phyloP scores from a whole-genome alignment of 108 stramenopile genomes.

The Skeletonema grethae region DNA sequence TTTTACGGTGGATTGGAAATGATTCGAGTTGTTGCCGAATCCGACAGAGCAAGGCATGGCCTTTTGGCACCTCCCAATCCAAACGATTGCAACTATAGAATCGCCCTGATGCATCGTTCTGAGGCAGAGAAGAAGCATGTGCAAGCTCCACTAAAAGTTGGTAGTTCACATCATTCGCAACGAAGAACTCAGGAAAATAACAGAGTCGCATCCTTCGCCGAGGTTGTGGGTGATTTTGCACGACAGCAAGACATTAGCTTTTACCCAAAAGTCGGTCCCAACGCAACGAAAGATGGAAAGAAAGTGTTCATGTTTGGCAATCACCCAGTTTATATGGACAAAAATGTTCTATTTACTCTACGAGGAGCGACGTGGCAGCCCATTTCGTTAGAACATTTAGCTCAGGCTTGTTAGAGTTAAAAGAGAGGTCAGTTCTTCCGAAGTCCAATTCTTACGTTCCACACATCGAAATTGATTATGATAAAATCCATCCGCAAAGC shows the following conservation, averaged over 20 bases:
- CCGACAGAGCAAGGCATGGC: slow-evolving; percentile 28
- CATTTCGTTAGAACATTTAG: slow-evolving; percentile 64
- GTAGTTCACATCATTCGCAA: not conserved
- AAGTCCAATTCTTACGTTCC: too few relatives aligned
- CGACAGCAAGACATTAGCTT: slow-evolving; percentile 61
- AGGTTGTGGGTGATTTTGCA: slow-evolving; percentile 61
- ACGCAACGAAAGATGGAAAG: slow-evolving; percentile 73
- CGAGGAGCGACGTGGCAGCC: slow-evolving; percentile 58
- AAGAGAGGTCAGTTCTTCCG: too few relatives aligned
- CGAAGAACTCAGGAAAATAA: not conserved
- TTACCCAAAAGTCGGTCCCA: slow-evolving; percentile 65
- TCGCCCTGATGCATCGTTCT: slow-evolving; percentile 54
- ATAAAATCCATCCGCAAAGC: too few relatives aligned
- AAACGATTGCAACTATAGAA: slow-evolving; percentile 48
- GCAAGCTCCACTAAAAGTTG: slow-evolving; percentile 15
- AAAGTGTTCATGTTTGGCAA: slow-evolving; percentile 76
- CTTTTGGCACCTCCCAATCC: slow-evolving; percentile 45
- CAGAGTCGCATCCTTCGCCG: slow-evolving; percentile 31
- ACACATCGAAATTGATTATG: too few relatives aligned
- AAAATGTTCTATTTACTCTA: slow-evolving; percentile 65
- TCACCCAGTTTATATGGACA: slow-evolving; percentile 72
- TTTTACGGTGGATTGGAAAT: slow-evolving; percentile 72
- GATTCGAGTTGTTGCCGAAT: slow-evolving; percentile 50
- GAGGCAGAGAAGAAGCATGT: slow-evolving; percentile 25
- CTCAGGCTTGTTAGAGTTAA: slow-evolving; percentile 10